Evolutionary conservation across 768 basidiomycete genomes (phyloP).

Genomic region (Lactarius psammicola): DNA sequence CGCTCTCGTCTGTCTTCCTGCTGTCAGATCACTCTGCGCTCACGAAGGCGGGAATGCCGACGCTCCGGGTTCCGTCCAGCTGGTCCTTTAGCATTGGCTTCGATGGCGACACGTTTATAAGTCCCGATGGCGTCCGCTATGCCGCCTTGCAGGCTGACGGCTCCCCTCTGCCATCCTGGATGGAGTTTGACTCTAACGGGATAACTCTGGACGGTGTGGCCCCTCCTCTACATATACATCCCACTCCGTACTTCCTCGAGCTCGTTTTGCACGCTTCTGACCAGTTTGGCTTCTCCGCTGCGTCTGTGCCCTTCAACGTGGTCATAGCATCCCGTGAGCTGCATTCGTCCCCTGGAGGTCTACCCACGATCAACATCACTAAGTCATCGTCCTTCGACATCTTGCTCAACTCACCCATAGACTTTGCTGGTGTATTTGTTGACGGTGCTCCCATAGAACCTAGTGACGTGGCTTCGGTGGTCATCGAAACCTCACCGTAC

Average conservation of each 20-base stretch:
- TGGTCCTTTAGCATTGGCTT: conserved; percentile 95
- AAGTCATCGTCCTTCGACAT: conserved; percentile 52
- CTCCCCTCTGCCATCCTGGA: conserved; percentile 71
- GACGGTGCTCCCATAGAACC: conserved; percentile 59
- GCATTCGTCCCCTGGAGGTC: conserved; percentile 43
- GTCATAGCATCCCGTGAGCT: conserved; percentile 70
- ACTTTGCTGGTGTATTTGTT: conserved; percentile 62
- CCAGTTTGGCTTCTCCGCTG: conserved; percentile 66
- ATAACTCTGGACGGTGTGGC: conserved; percentile 79
- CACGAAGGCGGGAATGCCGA: conserved; percentile 43
- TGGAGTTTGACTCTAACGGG: conserved; percentile 62
- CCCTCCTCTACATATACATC: conserved; percentile 47
- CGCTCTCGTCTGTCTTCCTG: conserved; percentile 74
- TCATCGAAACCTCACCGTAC: conserved; percentile 57
- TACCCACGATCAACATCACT: conserved; percentile 73
- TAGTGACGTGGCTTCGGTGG: conserved; percentile 54
- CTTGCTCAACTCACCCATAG: conserved; percentile 49
- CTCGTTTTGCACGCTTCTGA: conserved; percentile 71
- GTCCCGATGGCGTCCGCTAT: conserved; percentile 55
- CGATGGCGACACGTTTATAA: conserved; percentile 57
- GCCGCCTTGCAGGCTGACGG: conserved; percentile 62
- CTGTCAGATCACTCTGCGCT: conserved; percentile 61
- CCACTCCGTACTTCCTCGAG: conserved; percentile 44
- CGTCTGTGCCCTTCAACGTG: conserved; percentile 58
- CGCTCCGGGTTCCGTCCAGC: conserved; percentile 67